Evolutionary conservation across 257 asterid genomes (phyloP).

Genomic region (Rehmannia glutinosa): DNA sequence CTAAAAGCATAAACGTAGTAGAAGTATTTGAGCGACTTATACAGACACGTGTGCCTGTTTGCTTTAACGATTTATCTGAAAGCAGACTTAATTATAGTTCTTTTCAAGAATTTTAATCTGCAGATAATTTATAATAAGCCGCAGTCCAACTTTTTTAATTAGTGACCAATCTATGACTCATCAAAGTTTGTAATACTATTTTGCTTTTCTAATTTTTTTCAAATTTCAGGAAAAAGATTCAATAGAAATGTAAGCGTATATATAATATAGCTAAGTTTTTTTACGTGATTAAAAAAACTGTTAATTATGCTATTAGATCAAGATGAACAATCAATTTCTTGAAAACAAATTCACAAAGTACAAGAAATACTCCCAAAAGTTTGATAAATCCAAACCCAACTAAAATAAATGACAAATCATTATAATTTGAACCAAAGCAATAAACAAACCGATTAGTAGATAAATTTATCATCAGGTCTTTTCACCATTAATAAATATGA

Average conservation of each 20-base stretch:
- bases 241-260: too few relatives aligned
- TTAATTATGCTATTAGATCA: too few relatives aligned
- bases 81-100: background rate
- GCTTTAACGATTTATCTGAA: background rate
- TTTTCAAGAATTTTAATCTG: background rate
- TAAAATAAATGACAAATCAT: background rate
- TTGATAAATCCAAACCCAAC: background rate
- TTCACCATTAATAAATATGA: too few relatives aligned
- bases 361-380: too few relatives aligned
- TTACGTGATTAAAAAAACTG: too few relatives aligned
- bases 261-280: too few relatives aligned
- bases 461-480: too few relatives aligned
- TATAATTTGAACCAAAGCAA: background rate
- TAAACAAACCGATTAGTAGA: too few relatives aligned
- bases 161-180: background rate
- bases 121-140: background rate
- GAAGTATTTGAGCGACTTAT: background rate
- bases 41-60: background rate
- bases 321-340: background rate
- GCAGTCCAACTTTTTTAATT: background rate
- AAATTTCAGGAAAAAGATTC: background rate
- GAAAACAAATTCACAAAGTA: too few relatives aligned
- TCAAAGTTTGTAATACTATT: background rate
- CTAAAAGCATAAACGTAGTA: background rate
- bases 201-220: background rate